A percentile compares a stretch with the other conserved stretches of the same genome.
Evolutionary conservation across 768 basidiomycete genomes (phyloP).

Genomic region (Cystofilobasidium macerans): DNA sequence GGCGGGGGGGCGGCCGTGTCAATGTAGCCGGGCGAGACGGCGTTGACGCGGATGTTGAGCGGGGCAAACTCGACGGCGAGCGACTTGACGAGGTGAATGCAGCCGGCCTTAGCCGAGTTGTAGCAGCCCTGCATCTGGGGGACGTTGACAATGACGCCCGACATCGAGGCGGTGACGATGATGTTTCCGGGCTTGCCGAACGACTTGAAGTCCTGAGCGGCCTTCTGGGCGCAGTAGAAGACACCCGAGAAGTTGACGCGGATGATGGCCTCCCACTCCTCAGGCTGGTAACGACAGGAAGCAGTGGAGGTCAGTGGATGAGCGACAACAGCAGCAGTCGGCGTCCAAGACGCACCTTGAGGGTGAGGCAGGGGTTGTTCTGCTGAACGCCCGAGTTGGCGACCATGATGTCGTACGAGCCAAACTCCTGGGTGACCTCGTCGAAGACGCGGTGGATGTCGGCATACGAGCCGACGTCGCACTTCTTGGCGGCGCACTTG

Average conservation of each 20-base stretch:
- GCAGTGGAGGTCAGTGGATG: neutral
- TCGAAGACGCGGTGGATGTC: slow-evolving; percentile 11
- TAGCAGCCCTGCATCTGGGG: slow-evolving; percentile 20
- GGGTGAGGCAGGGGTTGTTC: slow-evolving; percentile 19
- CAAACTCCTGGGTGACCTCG: slow-evolving; percentile 22
- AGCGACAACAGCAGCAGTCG: neutral
- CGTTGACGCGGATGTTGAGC: slow-evolving; percentile 23
- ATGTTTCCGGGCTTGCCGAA: slow-evolving; percentile 17
- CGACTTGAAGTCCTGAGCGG: slow-evolving; percentile 20
- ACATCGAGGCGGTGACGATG: slow-evolving; percentile 24
- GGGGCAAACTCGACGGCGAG: slow-evolving; percentile 24
- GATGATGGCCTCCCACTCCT: slow-evolving; percentile 7
- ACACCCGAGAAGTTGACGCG: slow-evolving; percentile 20
- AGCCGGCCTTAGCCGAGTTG: slow-evolving; percentile 25
- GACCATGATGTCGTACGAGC: slow-evolving; percentile 22
- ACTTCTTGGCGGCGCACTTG: slow-evolving; percentile 25
- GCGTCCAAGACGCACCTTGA: no score
- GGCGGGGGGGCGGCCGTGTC: slow-evolving; percentile 18
- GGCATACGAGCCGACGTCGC: slow-evolving; percentile 19
- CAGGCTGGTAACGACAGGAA: neutral
- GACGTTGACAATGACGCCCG: slow-evolving; percentile 6
- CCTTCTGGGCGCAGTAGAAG: slow-evolving; percentile 24
- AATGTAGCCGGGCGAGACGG: slow-evolving; percentile 26
- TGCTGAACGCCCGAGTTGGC: slow-evolving; percentile 28
- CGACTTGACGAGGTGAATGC: slow-evolving; percentile 26